Percentiles rank a stretch among this genome's conserved stretches.
Conservation (phyloP, 768 basidiomycete species). For the Boletus subparvulus region DNA sequence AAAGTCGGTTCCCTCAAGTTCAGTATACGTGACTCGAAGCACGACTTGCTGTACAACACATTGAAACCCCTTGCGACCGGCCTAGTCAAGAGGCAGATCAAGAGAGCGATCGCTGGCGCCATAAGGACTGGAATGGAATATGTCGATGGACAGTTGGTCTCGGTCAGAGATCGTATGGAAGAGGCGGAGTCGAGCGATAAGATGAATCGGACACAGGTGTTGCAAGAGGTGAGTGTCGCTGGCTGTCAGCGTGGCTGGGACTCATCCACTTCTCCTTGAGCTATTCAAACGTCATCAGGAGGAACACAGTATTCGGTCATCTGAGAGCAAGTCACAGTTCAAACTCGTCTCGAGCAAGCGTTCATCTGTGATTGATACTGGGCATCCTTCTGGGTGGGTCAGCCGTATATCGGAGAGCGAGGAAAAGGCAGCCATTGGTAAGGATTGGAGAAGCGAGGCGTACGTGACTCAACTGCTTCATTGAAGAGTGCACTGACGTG, state of each 20-base stretch:
- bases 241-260: not conserved
- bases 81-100: conserved; percentile 74
- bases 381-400: conserved; percentile 72
- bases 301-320: conserved; percentile 34
- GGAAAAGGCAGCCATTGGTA: conserved; percentile 42
- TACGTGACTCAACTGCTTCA: conserved; percentile 25
- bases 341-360: conserved; percentile 75
- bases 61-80: conserved; percentile 75
- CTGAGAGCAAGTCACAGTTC: conserved; percentile 64
- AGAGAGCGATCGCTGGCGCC: conserved; percentile 60
- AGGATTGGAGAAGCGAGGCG: conserved; percentile 57
- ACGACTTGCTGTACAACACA: conserved; percentile 86
- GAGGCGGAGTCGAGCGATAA: conserved; percentile 52
- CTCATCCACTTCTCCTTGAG: conserved; percentile 30
- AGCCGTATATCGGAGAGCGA: conserved; percentile 49
- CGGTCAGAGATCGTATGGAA: conserved; percentile 79
- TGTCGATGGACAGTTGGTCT: conserved; percentile 84
- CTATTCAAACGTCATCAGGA: conserved; percentile 61
- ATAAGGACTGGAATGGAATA: conserved; percentile 83
- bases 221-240: conserved; percentile 53
- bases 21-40: conserved; percentile 87
- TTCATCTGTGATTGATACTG: conserved; percentile 62
- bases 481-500: conserved; percentile 1
- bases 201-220: conserved; percentile 44
- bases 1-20: conserved; percentile 89